Evolutionary conservation across 148 eudicot species (phyloP), one percentile per base, ranked within the genome.

Genomic region (Rhododendron ferrugineum): DNA sequence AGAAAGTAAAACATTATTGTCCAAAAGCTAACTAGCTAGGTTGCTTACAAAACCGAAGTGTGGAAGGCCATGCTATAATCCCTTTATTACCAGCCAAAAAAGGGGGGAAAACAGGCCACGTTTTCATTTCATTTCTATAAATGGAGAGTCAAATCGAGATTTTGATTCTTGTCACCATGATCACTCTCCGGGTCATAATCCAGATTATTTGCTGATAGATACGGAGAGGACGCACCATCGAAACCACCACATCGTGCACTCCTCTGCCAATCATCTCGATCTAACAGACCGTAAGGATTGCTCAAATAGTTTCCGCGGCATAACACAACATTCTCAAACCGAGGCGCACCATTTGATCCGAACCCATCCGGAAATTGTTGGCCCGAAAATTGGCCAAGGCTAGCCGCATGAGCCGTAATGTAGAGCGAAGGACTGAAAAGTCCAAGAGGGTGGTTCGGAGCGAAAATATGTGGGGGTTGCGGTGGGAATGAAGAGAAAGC

Each of bases 61-160:
- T 11, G 42, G 5, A 72, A 13, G 40, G 40, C 77, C 77, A 30
- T 30, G 20, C 20, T 32, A 32, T 72, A 14, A 40, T 5, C 9
- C 77, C 44, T 14, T 73, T 32, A 73, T 68, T 28, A 68, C 6
- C 36, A 13, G 32, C 74, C 74, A 11, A n/a, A 62, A 62, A 62
- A 7, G 30, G 70, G 10, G 30, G 11, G 4, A 62, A 62, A 62
- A 23, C 70, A 62, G 70, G n/a, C 70, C n/a, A 23, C 30, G n/a
- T 62, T 23, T 9, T 62, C 2, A 34, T 34, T n/a, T n/a, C 70
- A 11, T 68, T 84, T 68, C 60, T 88, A 95, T 85, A 95, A 91
- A 87, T 94, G 98, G 85, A 95, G 94, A 36, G 97, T 89, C 85
- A 95, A 88, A 88, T 95, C 98, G 84, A 94, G 93, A 82, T 90